Base-by-base conservation (phyloP, 2,329 filamentous ascomycete genomes). In the Plectosphaerella cucumerina region DNA sequence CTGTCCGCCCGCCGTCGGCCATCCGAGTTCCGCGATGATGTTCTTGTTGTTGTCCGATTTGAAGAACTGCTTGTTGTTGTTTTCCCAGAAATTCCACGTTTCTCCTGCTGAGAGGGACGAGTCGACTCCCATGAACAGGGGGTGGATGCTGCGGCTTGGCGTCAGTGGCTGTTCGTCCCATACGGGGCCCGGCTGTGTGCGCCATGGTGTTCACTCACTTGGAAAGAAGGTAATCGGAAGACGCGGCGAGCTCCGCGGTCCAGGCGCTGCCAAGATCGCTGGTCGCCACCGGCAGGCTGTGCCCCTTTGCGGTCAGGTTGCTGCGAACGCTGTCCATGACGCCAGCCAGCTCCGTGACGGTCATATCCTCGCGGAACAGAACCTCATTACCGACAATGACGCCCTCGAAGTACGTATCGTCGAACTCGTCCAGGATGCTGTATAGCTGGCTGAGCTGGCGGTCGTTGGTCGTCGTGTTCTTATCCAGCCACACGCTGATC, bases 401-500 rank as follows among this genome's bases (percentile, higher is more conserved):
- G 53, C 87, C 83, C 58, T 85, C 86, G 72, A 97, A 97, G 6
- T 86, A 87, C 49, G 76, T 71, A 5, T 72, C 73, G 48, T 82
- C 82, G 60, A 89, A 84, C 54, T 77, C 64, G 58, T 93, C 85
- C 15, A 97, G 76, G 31, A 97, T 86, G 20, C 84, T 73, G 80
- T 92, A 96, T 78, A 97, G 90, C 61, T 95, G 88, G 1, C 75
- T 65, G 4, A 97, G 74, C 65, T 97, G 93, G 6, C 93, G 86
- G 17, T 78, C 72, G 62, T 94, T 96, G 52, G 93, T 96, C 0
- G 90, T 95, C 9, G 74, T 67, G 67, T 97, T 96, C 50, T 74
- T 78, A 64, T 94, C 91, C 55, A 96, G 86, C 90, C 92, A 97
- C 4, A 97, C 92, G 15, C 93, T 93, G 43, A 97, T 75, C 93